A percentile compares a stretch with the other conserved stretches of the same genome.
Evolutionary conservation across 306 rosid species (phyloP).

Genomic region (Fragaria ananassa): DNA sequence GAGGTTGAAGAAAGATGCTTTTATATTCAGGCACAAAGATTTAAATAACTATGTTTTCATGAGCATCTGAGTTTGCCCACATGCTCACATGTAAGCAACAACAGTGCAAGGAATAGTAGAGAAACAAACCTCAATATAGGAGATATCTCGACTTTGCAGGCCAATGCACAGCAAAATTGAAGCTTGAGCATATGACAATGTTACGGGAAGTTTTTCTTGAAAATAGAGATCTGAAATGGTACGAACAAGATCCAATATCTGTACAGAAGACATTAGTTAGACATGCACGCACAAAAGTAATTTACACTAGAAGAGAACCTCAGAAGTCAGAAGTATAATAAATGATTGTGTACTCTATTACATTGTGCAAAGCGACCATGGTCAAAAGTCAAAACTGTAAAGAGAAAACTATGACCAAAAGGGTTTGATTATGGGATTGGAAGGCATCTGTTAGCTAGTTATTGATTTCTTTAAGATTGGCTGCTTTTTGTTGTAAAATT

Average conservation of each 20-base stretch:
- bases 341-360: neutral
- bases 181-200: conserved; percentile 64
- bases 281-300: neutral
- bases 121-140: conserved; percentile 69
- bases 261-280: conserved; percentile 30
- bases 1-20: neutral
- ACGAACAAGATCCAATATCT: conserved; percentile 83
- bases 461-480: neutral
- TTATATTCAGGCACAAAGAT: neutral
- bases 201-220: conserved; percentile 69
- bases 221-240: conserved; percentile 62
- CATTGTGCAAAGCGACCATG: neutral
- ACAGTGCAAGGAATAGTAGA: neutral
- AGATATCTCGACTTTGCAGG: conserved; percentile 61
- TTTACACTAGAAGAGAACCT: neutral
- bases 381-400: neutral
- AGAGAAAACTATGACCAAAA: neutral
- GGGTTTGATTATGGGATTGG: neutral
- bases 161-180: conserved; percentile 92
- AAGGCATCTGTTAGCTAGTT: neutral
- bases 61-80: neutral
- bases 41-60: neutral
- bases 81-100: neutral
- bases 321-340: neutral
- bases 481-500: neutral